Base-by-base conservation (phyloP, 192 early-diverging fungal genomes). In the Podila horticola region DNA sequence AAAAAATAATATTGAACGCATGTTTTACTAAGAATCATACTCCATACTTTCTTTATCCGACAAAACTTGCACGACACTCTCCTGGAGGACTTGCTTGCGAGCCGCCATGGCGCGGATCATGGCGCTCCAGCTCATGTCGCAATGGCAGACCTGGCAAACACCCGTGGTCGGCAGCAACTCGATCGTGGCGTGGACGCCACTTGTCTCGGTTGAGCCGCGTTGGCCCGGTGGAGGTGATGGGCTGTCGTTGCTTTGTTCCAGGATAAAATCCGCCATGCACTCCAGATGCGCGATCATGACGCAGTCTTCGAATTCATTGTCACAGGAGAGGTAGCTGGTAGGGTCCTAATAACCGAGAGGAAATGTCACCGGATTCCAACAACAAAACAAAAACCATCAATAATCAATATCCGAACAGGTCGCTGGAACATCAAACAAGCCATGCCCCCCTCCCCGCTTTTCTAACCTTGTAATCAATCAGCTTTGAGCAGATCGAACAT, bases 101-200 rank as follows among this genome's bases (percentile, higher is more conserved):
- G 51, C 36, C 26, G 34, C 59, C 77, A 81, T 81, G 22, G 77
- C 62, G 9, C 60, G 77, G 5, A 81, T 49, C 77, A 81, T 73
- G 12, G 0, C 19, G 2, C 31, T 65, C 71, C 77, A 81, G 12
- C 45, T 38, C 55, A 81, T 50, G 4, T 64, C 71, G 8, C 33
- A 52, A 6, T 48, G 51, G 22, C 77, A 81, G 7, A 68, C 11
- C 11, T 45, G 50, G 22, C 77, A 81, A 3, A 26, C 58, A 34
- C 64, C 77, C n/a, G 7, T 73, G 0, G 66, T 73, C 2, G 77
- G 77, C 5, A 81, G 66, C 29, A 79, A 45, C n/a, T 31, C 30
- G 36, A 12, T 29, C 13, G 19, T 64, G 22, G 28, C 31, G 36
- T n/a, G 17, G 36, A 45, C 41, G 3, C 13, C 41, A 17, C 15